These are phyloP conservation scores for Epipyxis sp. DNA, from an alignment of 108 stramenopile species.

Conservation along the genomic window DNA sequence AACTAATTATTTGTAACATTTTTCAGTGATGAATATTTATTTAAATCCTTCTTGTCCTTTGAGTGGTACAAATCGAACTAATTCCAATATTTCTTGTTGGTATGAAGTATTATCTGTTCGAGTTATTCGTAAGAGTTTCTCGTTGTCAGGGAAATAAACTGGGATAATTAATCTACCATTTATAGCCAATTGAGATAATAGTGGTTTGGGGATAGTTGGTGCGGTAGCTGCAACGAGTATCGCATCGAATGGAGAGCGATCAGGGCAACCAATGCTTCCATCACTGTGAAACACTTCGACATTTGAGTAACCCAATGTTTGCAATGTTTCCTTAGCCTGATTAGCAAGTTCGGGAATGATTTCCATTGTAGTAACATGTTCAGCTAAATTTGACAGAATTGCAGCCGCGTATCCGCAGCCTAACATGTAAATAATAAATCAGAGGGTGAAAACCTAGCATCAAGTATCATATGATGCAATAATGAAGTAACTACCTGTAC, in stretches of 20 bases:
- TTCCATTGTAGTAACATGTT: background rate
- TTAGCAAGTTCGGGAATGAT: background rate
- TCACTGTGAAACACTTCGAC: no score
- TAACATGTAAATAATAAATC: no score
- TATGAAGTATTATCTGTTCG: background rate
- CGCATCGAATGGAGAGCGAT: no score
- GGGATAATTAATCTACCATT: no score
- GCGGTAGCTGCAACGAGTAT: no score
- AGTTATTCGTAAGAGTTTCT: background rate
- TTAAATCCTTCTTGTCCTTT: background rate
- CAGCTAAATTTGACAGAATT: background rate
- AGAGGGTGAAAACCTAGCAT: no score
- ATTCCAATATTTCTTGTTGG: background rate
- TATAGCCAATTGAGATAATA: no score
- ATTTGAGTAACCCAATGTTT: background rate
- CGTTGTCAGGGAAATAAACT: no score
- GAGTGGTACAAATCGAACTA: background rate
- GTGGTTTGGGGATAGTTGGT: no score
- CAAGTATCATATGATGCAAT: no score
- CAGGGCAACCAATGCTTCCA: no score
- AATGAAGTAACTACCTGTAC: no score
- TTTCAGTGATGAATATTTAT: background rate
- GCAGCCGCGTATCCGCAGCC: constrained; percentile 7
- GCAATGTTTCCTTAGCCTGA: background rate
- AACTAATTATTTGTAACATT: background rate